A percentile compares a stretch with the other conserved stretches of the same genome.
Conservation (phyloP, 2,329 filamentous ascomycete genomes). For the Trichothecium roseum region DNA sequence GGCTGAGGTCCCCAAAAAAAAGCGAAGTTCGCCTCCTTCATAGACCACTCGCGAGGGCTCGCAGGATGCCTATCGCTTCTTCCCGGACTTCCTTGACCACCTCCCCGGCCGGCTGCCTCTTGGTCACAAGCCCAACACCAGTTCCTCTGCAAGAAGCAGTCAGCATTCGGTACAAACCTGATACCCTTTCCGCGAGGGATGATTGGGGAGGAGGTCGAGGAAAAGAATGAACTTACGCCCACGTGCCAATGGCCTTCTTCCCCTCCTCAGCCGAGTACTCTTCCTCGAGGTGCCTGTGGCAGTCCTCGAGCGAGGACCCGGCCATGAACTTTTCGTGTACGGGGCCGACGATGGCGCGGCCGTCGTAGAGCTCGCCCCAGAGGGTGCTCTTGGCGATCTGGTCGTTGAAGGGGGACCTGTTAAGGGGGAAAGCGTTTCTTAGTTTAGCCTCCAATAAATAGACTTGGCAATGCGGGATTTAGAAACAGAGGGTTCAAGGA, state of each 20-base stretch:
- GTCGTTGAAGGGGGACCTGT: conserved; percentile 31
- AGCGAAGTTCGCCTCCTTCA: too few relatives aligned
- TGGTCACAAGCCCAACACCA: conserved; percentile 33
- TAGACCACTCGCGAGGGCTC: too few relatives aligned
- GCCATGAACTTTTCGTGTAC: conserved; percentile 28
- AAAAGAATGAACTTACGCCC: conserved; percentile 20
- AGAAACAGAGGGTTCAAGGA: not conserved
- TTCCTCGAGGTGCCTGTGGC: conserved; percentile 24
- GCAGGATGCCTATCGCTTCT: conserved; percentile 15
- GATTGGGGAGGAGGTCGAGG: too few relatives aligned
- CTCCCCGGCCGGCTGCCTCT: conserved; percentile 26
- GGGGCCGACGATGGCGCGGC: conserved; percentile 27
- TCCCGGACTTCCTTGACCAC: conserved; percentile 31
- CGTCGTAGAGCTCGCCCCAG: conserved; percentile 33
- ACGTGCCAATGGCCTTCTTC: conserved; percentile 21
- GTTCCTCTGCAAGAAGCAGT: conserved; percentile 23
- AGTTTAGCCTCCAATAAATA: not conserved
- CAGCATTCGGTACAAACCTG: too few relatives aligned
- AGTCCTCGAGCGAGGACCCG: conserved; percentile 31
- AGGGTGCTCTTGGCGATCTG: conserved; percentile 23
- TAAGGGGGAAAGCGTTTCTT: not conserved
- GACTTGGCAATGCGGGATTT: not conserved
- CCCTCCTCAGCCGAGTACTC: conserved; percentile 23
- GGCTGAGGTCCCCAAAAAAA: too few relatives aligned
- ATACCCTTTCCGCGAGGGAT: too few relatives aligned